These are phyloP conservation scores for Mortierella alpina DNA, from an alignment of 192 early-diverging fungal species.

Conservation along the genomic window DNA sequence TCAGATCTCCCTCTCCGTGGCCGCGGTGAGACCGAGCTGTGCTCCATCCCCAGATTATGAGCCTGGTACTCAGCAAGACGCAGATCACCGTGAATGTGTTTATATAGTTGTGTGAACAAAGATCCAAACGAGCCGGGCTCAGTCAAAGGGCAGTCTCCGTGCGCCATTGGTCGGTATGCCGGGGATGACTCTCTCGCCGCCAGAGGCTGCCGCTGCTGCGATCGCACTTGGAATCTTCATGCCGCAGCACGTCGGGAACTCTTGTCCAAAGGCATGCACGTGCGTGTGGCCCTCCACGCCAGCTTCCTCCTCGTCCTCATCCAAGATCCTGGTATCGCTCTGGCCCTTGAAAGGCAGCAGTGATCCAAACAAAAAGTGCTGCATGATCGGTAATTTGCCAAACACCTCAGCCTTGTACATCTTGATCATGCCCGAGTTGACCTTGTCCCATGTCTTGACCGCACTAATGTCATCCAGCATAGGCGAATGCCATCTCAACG, in stretches of 20 bases:
- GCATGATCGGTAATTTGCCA: slow-evolving; percentile 97
- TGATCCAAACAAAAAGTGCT: slow-evolving; percentile 96
- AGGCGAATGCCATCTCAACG: slow-evolving; percentile 88
- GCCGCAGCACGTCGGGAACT: slow-evolving; percentile 81
- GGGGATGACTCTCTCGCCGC: slow-evolving; percentile 28
- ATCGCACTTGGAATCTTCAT: slow-evolving; percentile 86
- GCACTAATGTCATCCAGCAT: slow-evolving; percentile 97
- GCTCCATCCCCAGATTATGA: no score
- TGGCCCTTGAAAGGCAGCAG: slow-evolving; percentile 79
- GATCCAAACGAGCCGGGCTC: neutral
- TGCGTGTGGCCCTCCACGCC: slow-evolving; percentile 65
- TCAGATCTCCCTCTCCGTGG: no score
- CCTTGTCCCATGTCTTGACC: slow-evolving; percentile 85
- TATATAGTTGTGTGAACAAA: neutral
- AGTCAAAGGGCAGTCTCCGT: slow-evolving; percentile 57
- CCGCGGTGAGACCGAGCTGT: no score
- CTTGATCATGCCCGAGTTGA: slow-evolving; percentile 93
- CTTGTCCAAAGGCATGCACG: slow-evolving; percentile 83
- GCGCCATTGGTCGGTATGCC: slow-evolving; percentile 25
- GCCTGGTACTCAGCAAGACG: no score
- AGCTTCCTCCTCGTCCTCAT: slow-evolving; percentile 62
- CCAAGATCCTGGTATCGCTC: slow-evolving; percentile 35
- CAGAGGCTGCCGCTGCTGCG: slow-evolving; percentile 70
- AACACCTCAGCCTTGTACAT: slow-evolving; percentile 96
- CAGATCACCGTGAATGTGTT: neutral